A percentile compares a stretch with the other conserved stretches of the same genome.
Evolutionary conservation across 2,329 filamentous ascomycete species (phyloP).

Genomic region (Cryphonectria parasitica): DNA sequence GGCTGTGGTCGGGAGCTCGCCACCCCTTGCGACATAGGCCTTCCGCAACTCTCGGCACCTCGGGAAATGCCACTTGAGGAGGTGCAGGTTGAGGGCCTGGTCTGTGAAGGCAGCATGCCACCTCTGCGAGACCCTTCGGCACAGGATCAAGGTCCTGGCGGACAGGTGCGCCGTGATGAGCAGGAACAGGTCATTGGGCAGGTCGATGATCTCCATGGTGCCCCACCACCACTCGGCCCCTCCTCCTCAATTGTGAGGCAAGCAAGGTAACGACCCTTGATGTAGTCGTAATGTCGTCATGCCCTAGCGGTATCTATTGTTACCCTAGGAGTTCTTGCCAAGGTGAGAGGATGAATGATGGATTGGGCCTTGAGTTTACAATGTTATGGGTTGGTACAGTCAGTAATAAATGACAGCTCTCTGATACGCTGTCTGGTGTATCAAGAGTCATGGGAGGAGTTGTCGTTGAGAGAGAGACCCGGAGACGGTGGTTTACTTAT

Average conservation of each 20-base stretch:
- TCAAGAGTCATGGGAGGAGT: too few relatives aligned
- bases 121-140: constrained; percentile 54
- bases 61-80: constrained; percentile 57
- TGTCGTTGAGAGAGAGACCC: too few relatives aligned
- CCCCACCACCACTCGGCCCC: neutral
- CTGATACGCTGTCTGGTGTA: too few relatives aligned
- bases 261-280: neutral
- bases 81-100: constrained; percentile 47
- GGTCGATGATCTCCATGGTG: constrained; percentile 44
- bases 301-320: neutral
- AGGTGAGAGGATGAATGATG: neutral
- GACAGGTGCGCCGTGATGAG: constrained; percentile 54
- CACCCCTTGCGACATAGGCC: constrained; percentile 30
- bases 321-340: neutral
- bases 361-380: neutral
- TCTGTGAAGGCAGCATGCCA: constrained; percentile 56
- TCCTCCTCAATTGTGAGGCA: neutral
- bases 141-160: constrained; percentile 53
- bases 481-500: neutral
- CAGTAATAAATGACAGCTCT: too few relatives aligned
- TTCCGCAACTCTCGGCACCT: constrained; percentile 56
- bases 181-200: constrained; percentile 64
- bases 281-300: neutral
- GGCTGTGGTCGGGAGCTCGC: constrained; percentile 22
- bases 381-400: too few relatives aligned